Conservation (phyloP, 2,329 filamentous ascomycete genomes). For the Aureobasidium melanogenum region DNA sequence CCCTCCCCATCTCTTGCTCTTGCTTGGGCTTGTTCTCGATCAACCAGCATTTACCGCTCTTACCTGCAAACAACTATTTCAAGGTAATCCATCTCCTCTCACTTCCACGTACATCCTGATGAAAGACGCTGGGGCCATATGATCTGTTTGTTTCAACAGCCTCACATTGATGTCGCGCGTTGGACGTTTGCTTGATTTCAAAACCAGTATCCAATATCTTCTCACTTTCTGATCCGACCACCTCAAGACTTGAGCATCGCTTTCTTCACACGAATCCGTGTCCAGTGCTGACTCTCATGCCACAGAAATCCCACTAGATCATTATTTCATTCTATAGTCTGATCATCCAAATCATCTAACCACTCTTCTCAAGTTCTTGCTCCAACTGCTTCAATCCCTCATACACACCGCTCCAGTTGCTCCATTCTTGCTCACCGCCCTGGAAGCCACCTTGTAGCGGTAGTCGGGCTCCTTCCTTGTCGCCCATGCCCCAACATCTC, state of each 20-base stretch:
- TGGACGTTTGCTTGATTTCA: constrained; percentile 13
- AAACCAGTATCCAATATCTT: constrained; percentile 15
- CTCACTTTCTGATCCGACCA: constrained; percentile 9
- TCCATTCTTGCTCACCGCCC: constrained; percentile 50
- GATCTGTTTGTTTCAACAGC: constrained; percentile 12
- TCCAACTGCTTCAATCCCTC: constrained; percentile 38
- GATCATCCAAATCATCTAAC: neutral
- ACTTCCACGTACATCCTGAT: neutral
- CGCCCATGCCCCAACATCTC: constrained; percentile 51
- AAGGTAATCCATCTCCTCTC: neutral
- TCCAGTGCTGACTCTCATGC: neutral
- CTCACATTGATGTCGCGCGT: constrained; percentile 5
- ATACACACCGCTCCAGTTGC: constrained; percentile 40
- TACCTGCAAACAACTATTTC: no score
- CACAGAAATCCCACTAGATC: neutral
- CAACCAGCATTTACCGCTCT: no score
- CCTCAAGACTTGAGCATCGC: no score
- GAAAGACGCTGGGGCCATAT: constrained; percentile 18
- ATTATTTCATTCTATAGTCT: neutral
- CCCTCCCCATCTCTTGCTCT: neutral
- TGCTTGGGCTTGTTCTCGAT: neutral
- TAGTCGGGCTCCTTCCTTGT: constrained; percentile 50
- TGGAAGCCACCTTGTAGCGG: constrained; percentile 51
- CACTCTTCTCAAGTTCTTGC: constrained; percentile 17
- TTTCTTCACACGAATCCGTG: neutral